Base-by-base conservation (phyloP, 2,329 filamentous ascomycete species). In the Microcyclosporella mali region DNA sequence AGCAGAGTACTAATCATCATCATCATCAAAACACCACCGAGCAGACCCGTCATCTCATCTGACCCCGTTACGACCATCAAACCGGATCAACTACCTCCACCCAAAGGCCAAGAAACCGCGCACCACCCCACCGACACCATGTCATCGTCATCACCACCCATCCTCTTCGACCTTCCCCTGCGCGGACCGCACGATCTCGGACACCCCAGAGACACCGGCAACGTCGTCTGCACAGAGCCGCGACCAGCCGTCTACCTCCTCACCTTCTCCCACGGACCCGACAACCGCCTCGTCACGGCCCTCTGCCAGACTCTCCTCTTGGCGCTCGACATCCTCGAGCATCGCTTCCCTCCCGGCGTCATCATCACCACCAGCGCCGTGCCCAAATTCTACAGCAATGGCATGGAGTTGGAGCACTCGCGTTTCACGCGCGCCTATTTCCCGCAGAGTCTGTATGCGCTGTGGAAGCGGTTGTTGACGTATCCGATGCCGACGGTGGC, bases 401-500 rank as follows among this genome's bases (percentile, higher is more conserved):
- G 86, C 0, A 74, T 92, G n/a, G 84, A 92, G 62, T 75, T 89
- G 11, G 72, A 79, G 30, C 77, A 85, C 59, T 82, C 80, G n/a
- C 58, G 72, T 27, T 64, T 66, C 21, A 78, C 77, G 1, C 72
- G 78, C 1, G 51, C 47, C 2, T 90, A 84, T 69, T 78, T 79
- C 56, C 66, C 77, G 1, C 62, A 71, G 10, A 70, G 71, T 38
- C 66, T 88, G 9, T 88, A 81, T 66, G 69, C 70, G 11, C 62
- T 89, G 1, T 88, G 81, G 70, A 69, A 71, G 31, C 72, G 83
- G 4, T 66, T 88, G 21, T 59, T 85, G 47, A 82, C 78, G 40
- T 90, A 81, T 59, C 84, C 85, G 11, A 88, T 89, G 84, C 86
- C 86, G 17, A 92, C 85, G 2, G 66, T 92, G 37, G 82, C 85